Evolutionary conservation across 2,329 filamentous ascomycete species (phyloP), one percentile per base, ranked within the genome.

Genomic region (Aspergillus clavatus): DNA sequence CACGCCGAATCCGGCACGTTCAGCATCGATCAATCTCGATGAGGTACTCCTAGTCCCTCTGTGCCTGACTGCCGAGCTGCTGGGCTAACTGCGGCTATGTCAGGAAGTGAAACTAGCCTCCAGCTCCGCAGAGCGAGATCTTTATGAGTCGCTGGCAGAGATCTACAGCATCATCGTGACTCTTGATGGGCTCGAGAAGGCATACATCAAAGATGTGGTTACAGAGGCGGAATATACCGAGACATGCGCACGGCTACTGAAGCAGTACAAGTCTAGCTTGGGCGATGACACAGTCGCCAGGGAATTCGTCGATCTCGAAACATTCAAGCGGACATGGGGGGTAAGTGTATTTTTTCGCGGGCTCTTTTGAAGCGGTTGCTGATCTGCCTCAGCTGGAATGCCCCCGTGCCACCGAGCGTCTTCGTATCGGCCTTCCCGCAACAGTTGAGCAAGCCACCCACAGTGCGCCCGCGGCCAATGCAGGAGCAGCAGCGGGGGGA

Each of bases 121-220:
- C 29, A 94, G 85, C 18, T 83, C 87, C 56, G 85, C 87, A 31
- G 91, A 97, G 71, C 84, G 91, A 50, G 90, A 98, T 64, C 77
- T 97, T 1, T 89, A 96, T 67, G 93, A 97, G 63, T 97, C 93
- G 1, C 81, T 98, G 11, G 93, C 91, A 44, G 93, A 98, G 70
- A 84, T 98, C 19, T 98, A 97, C 71, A 95, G 90, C 71, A 97
- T 98, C 55, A 91, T 98, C 28, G 81, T 96, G 50, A 97, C 93
- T 0, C 76, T 98, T 3, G 93, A 98, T 64, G 89, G 94, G 53
- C 80, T 98, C 1, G 93, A 98, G 62, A 95, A 94, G 67, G 94
- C 91, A 0, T 98, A 95, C 63, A 80, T 98, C 29, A 94, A 95
- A 63, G 93, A 98, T 75, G 91, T 89, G 18, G 85, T 98, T 40